Conservation (phyloP, 2,329 filamentous ascomycete genomes). For the Knufia fluminis region DNA sequence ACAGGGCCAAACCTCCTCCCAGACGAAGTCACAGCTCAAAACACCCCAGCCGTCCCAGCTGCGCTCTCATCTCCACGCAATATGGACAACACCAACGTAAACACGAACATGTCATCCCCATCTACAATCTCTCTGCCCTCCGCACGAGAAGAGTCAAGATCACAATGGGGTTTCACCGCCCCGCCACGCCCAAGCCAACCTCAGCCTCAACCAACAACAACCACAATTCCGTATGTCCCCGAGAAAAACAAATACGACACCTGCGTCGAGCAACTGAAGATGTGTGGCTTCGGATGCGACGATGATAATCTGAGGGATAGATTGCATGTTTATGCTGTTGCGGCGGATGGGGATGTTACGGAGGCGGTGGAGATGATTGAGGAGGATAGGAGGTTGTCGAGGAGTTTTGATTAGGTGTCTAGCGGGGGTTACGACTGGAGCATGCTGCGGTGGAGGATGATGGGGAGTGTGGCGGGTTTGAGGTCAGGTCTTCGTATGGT, state of each 20-base stretch:
- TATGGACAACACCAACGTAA: too few species aligned
- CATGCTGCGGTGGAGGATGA: background rate
- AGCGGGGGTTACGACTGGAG: background rate
- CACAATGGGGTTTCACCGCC: too few species aligned
- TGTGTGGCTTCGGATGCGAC: constrained; percentile 33
- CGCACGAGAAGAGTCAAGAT: too few species aligned
- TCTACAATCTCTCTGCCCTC: too few species aligned
- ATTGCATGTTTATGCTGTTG: constrained; percentile 37
- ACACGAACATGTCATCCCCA: too few species aligned
- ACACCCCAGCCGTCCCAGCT: too few species aligned
- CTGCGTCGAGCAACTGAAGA: constrained; percentile 33
- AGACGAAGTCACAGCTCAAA: too few species aligned
- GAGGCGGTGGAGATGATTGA: constrained; percentile 44
- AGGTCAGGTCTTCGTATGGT: too few species aligned
- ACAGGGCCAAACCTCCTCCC: too few species aligned
- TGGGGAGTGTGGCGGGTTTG: background rate
- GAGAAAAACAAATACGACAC: constrained; percentile 17
- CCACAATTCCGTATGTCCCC: background rate
- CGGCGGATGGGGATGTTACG: constrained; percentile 33
- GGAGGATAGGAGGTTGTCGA: constrained; percentile 33
- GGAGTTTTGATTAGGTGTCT: constrained; percentile 8
- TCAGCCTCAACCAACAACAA: too few species aligned
- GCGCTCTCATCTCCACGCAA: too few species aligned
- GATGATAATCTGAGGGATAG: constrained; percentile 30
- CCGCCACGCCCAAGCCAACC: background rate